A percentile compares a stretch with the other conserved stretches of the same genome.
phyloP scores from a whole-genome alignment of 148 eudicot species.

The Beta vulgaris region DNA sequence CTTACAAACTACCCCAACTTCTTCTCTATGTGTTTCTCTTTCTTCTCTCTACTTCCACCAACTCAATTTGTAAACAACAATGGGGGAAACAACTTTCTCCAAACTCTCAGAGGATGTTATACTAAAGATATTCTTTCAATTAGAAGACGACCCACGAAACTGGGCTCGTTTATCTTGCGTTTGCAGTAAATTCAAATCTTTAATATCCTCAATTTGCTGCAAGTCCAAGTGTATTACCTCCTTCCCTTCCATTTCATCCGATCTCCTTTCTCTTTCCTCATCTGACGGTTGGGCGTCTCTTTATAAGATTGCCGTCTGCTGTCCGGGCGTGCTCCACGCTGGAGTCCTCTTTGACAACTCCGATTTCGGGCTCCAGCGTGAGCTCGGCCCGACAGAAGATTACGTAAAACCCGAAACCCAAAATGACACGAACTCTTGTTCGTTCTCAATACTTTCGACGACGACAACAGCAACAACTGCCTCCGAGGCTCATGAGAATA shows the following conservation, averaged over 20 bases:
- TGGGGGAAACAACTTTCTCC: constrained; percentile 45
- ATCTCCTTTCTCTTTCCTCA: constrained; percentile 34
- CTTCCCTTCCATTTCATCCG: constrained; percentile 53
- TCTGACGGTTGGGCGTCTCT: constrained; percentile 58
- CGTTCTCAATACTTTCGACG: background rate
- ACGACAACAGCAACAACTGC: too few species aligned
- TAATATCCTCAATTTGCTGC: constrained; percentile 50
- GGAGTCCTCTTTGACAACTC: constrained; percentile 79
- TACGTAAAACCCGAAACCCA: constrained; percentile 1
- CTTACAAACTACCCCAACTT: too few species aligned
- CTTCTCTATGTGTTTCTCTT: too few species aligned
- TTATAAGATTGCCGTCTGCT: constrained; percentile 72
- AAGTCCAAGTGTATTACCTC: constrained; percentile 46
- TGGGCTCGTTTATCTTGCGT: constrained; percentile 84
- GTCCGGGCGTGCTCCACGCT: constrained; percentile 76
- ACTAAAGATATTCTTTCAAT: constrained; percentile 50
- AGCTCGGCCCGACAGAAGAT: constrained; percentile 58
- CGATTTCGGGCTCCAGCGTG: constrained; percentile 82
- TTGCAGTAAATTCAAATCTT: constrained; percentile 47
- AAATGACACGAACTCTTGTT: background rate
- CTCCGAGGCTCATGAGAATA: background rate
- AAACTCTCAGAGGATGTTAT: constrained; percentile 71
- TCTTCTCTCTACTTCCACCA: too few species aligned
- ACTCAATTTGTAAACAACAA: too few species aligned
- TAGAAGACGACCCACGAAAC: constrained; percentile 67